Percentiles rank a stretch among this genome's conserved stretches.
Evolutionary conservation across 2,329 filamentous ascomycete genomes (phyloP).

Genomic region (Colletotrichum filicis): DNA sequence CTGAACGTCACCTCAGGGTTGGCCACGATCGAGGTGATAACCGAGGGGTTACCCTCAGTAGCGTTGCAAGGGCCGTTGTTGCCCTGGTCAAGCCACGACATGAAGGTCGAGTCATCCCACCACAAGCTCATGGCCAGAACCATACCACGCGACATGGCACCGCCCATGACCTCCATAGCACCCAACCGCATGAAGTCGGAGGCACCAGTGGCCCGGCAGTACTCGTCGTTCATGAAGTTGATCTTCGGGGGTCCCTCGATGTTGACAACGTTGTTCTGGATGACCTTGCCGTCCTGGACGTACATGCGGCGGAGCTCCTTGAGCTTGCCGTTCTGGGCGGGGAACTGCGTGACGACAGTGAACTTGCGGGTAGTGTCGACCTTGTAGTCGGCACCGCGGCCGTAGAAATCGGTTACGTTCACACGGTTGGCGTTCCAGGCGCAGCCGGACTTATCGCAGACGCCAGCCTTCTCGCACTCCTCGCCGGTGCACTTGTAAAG

Average conservation of each 20-base stretch:
- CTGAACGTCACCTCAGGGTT: constrained; percentile 63
- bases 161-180: constrained; percentile 53
- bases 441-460: constrained; percentile 52
- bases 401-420: constrained; percentile 37
- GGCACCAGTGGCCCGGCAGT: constrained; percentile 40
- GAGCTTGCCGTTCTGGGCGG: constrained; percentile 45
- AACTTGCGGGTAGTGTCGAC: constrained; percentile 41
- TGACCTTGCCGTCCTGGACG: constrained; percentile 57
- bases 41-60: constrained; percentile 62
- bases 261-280: constrained; percentile 50
- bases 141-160: constrained; percentile 60
- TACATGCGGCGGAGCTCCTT: constrained; percentile 61
- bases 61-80: constrained; percentile 63
- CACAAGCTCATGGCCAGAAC: constrained; percentile 65
- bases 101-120: constrained; percentile 63
- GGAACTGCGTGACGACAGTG: constrained; percentile 58
- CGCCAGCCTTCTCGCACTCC: constrained; percentile 42
- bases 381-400: constrained; percentile 35
- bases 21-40: constrained; percentile 56
- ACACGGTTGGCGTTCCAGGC: constrained; percentile 48
- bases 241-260: constrained; percentile 38
- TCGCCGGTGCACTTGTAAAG: constrained; percentile 50
- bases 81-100: constrained; percentile 67
- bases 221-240: constrained; percentile 41
- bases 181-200: constrained; percentile 46